These are phyloP conservation scores for Amphirosellinia nigrospora DNA, from an alignment of 495 filamentous ascomycete species.

Conservation along the genomic window DNA sequence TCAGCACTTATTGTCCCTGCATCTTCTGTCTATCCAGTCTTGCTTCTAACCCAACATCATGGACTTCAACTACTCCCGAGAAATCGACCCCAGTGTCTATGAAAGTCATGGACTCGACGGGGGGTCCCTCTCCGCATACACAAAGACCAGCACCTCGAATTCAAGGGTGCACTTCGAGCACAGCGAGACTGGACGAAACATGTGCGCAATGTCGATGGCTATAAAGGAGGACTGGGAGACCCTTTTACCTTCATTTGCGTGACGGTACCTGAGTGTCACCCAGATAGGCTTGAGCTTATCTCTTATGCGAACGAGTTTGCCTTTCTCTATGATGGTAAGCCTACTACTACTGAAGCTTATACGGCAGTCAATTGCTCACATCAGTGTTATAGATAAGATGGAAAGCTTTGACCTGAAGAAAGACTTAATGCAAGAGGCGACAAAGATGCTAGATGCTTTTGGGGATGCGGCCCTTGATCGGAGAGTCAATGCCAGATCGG, in stretches of 20 bases:
- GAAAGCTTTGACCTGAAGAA: conserved; percentile 22
- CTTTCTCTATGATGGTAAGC: conserved; percentile 50
- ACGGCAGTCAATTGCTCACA: background rate
- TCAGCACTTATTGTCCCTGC: background rate
- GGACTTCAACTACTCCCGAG: conserved; percentile 37
- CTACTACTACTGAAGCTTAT: background rate
- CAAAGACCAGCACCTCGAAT: conserved; percentile 29
- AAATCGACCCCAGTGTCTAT: conserved; percentile 30
- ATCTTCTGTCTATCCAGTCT: background rate
- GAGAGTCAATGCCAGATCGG: conserved; percentile 1
- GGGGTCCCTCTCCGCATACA: conserved; percentile 35
- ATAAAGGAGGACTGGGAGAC: conserved; percentile 38
- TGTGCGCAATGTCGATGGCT: conserved; percentile 32
- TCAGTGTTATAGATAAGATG: background rate
- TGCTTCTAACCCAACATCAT: conserved; percentile 19
- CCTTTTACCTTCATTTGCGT: conserved; percentile 37
- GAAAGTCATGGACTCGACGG: conserved; percentile 36
- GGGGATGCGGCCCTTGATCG: conserved; percentile 7
- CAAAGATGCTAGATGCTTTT: conserved; percentile 16
- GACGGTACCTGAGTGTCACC: conserved; percentile 45
- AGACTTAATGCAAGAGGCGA: conserved; percentile 11
- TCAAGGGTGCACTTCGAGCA: conserved; percentile 31
- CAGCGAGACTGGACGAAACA: conserved; percentile 42
- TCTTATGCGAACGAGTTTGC: conserved; percentile 52
- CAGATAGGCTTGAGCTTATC: conserved; percentile 50